Conservation (phyloP, 176 grass and related monocot genomes). For the Paspalum notatum region DNA sequence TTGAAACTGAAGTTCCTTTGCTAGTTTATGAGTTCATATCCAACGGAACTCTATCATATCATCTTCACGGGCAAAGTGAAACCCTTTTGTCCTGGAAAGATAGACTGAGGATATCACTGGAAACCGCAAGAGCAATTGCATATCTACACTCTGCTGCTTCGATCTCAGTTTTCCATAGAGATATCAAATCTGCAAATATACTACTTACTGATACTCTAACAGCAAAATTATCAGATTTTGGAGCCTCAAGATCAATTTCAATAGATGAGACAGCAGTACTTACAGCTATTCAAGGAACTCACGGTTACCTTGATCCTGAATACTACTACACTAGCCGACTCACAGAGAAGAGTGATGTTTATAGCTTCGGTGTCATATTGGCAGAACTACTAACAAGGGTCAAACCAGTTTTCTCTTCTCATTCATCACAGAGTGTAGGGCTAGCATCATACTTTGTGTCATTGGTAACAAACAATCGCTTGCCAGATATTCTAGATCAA, state of each 20-base stretch:
- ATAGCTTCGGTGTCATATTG: slow-evolving; percentile 48
- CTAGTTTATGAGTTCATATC: slow-evolving; percentile 61
- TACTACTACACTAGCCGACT: slow-evolving; percentile 51
- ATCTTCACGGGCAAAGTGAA: slow-evolving; percentile 36
- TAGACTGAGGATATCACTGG: slow-evolving; percentile 48
- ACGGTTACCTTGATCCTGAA: slow-evolving; percentile 53
- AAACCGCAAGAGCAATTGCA: slow-evolving; percentile 48
- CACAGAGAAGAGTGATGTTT: slow-evolving; percentile 52
- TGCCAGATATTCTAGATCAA: slow-evolving; percentile 37
- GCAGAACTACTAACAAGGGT: slow-evolving; percentile 45
- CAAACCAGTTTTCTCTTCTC: slow-evolving; percentile 35
- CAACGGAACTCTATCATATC: slow-evolving; percentile 44
- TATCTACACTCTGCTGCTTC: slow-evolving; percentile 51
- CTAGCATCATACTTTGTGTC: slow-evolving; percentile 42
- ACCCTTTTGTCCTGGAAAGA: slow-evolving; percentile 44
- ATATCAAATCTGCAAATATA: slow-evolving; percentile 58
- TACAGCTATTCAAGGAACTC: slow-evolving; percentile 46
- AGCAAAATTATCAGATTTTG: slow-evolving; percentile 53
- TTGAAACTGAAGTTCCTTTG: slow-evolving; percentile 51
- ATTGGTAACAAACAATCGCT: slow-evolving; percentile 13
- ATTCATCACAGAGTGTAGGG: not conserved
- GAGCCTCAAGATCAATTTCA: slow-evolving; percentile 51
- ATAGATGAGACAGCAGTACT: slow-evolving; percentile 41
- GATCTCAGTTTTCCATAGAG: slow-evolving; percentile 58
- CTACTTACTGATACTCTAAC: slow-evolving; percentile 45